Evolutionary conservation across 2,329 filamentous ascomycete genomes (phyloP), one percentile per base, ranked within the genome.

Genomic region (Fusarium citri): DNA sequence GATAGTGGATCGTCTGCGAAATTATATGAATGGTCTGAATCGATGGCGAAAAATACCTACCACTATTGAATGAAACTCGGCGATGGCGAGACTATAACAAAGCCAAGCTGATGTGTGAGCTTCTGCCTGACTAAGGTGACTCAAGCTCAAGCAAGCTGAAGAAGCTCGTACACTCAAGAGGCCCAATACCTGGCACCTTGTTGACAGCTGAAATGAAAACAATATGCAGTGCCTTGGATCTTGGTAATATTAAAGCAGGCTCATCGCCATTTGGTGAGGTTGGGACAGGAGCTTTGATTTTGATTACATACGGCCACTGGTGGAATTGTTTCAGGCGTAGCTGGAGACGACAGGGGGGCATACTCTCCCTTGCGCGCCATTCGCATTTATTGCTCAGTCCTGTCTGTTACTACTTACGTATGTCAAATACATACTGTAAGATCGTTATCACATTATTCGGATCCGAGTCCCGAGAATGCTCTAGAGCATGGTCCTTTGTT

Each of bases 291-390:
- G 68, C 67, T 68, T 70, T 70, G 64, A 64, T 70, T 70, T 68
- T 65, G 49, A 71, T 64, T 71, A 61, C 63, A 54, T 48, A 51
- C 31, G 47, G 46, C 68, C 43, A 68, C 34, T 51, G 59, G 64
- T 68, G 68, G 68, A 45, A 70, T 64, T 65, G 68, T 70, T 70
- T 70, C 68, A 70, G 68, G 68, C 67, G 67, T 54, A 60, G 54
- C 55, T 68, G 58, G 67, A 58, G 63, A 64, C 53, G 58, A 68
- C 67, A 68, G 69, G 67, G 67, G 67, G 67, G 62, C 63, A 70
- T 16, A 28, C n/a, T 68, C 68, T 71, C 68, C 67, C 67, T 71
- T 71, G 50, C 63, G 34, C 53, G n/a, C 48, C 20, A 55, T 55
- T 56, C 46, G 18, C 25, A 55, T 66, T 61, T 45, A 26, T 66